phyloP scores from a whole-genome alignment of 2,329 filamentous ascomycete genomes.

The Lomentospora prolificans region DNA sequence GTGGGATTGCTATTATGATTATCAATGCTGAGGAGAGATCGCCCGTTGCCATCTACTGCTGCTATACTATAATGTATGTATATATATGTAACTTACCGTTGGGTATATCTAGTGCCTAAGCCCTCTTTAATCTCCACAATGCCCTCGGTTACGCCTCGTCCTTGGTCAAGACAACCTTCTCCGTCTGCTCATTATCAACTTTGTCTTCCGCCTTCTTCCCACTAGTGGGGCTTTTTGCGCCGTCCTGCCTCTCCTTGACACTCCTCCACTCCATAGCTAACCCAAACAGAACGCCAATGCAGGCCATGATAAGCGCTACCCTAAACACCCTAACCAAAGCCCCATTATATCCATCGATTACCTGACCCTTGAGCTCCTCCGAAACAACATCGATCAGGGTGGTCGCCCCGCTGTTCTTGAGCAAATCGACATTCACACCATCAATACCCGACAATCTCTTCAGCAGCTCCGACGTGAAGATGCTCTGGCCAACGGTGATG shows the following conservation, averaged over 20 bases:
- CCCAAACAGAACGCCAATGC: constrained; percentile 43
- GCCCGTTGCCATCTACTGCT: no score
- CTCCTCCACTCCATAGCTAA: constrained; percentile 50
- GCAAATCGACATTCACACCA: constrained; percentile 28
- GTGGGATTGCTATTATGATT: no score
- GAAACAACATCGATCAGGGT: constrained; percentile 45
- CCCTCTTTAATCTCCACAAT: no score
- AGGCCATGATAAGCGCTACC: constrained; percentile 45
- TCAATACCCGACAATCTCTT: constrained; percentile 25
- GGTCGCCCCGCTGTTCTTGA: constrained; percentile 43
- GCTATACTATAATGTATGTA: no score
- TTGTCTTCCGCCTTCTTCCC: no score
- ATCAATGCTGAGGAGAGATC: no score
- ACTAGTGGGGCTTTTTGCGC: not conserved
- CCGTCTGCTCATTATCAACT: no score
- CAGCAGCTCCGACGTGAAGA: constrained; percentile 31
- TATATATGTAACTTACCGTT: no score
- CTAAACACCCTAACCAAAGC: constrained; percentile 50
- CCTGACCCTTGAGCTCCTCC: constrained; percentile 34
- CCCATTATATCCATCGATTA: constrained; percentile 52
- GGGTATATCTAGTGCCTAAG: no score
- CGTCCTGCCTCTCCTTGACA: constrained; percentile 19
- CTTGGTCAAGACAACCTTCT: no score
- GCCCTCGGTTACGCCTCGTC: no score
- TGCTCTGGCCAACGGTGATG: constrained; percentile 33